A percentile compares a stretch with the other conserved stretches of the same genome.
These are phyloP conservation scores for Avena insularis DNA, from an alignment of 176 grass and related monocot genomes.

Conservation along the genomic window DNA sequence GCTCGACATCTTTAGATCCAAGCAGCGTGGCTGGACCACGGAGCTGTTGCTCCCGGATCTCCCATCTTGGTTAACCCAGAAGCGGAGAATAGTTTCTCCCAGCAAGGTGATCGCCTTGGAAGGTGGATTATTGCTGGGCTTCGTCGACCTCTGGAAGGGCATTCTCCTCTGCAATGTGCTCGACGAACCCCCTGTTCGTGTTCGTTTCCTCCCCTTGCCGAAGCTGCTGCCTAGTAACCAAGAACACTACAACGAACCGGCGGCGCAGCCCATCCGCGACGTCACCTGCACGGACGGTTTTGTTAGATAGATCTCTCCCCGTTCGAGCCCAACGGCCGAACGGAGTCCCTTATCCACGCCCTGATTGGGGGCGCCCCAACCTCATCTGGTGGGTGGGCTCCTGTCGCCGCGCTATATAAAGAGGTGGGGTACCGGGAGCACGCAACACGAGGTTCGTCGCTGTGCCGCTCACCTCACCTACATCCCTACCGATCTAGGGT, in stretches of 20 bases:
- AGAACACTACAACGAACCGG: background rate
- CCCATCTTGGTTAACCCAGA: background rate
- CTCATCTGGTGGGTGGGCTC: no score
- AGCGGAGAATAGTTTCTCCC: background rate
- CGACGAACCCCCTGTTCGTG: accelerated
- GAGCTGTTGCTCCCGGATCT: background rate
- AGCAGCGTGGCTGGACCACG: background rate
- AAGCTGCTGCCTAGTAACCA: background rate
- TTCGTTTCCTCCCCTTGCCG: background rate
- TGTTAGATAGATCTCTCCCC: no score
- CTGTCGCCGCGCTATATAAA: no score
- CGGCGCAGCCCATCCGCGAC: background rate
- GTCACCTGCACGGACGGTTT: background rate
- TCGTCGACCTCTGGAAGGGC: background rate
- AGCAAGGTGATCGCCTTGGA: background rate
- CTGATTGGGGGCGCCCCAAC: no score
- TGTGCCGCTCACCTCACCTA: no score
- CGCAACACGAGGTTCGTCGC: no score
- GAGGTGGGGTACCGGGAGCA: no score
- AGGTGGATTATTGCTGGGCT: background rate
- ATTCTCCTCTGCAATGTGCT: background rate
- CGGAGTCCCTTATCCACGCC: no score
- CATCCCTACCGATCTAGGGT: no score
- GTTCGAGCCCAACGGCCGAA: no score
- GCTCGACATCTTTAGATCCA: background rate